Evolutionary conservation across 495 filamentous ascomycete genomes (phyloP).

Genomic region (Xylaria scruposa): DNA sequence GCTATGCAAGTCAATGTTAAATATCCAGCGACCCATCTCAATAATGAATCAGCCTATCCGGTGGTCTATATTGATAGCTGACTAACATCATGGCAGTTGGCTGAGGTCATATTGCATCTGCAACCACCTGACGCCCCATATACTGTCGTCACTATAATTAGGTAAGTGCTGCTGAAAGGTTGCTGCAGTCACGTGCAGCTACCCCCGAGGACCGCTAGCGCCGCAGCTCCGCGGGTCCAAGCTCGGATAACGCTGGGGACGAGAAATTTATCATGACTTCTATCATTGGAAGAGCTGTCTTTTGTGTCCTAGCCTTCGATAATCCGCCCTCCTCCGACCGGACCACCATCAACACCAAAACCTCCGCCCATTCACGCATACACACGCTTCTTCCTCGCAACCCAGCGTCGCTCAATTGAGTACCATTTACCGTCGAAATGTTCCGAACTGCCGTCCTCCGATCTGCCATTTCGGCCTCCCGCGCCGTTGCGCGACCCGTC

Average conservation of each 20-base stretch:
- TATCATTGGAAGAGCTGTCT: constrained; percentile 27
- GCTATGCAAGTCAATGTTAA: background rate
- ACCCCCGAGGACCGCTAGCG: constrained; percentile 24
- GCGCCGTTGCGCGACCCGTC: constrained; percentile 62
- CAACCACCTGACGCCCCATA: background rate
- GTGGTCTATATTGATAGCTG: background rate
- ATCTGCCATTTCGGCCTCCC: constrained; percentile 59
- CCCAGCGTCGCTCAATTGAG: constrained; percentile 31
- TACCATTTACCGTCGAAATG: constrained; percentile 62
- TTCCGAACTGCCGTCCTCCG: constrained; percentile 83
- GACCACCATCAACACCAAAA: constrained; percentile 23
- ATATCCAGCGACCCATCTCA: background rate
- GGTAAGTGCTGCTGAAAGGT: background rate
- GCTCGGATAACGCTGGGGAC: constrained; percentile 28
- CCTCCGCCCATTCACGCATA: constrained; percentile 3
- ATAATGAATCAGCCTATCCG: background rate
- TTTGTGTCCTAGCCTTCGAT: background rate
- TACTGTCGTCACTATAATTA: background rate
- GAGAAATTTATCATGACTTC: constrained; percentile 55
- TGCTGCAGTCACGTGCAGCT: constrained; percentile 25
- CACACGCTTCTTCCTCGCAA: background rate
- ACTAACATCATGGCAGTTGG: background rate
- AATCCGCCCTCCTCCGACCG: constrained; percentile 9
- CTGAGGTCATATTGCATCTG: background rate
- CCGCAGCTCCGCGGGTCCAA: constrained; percentile 15